Conservation (phyloP, 805 yeast genomes). For the Kluyveromyces wickerhamii region DNA sequence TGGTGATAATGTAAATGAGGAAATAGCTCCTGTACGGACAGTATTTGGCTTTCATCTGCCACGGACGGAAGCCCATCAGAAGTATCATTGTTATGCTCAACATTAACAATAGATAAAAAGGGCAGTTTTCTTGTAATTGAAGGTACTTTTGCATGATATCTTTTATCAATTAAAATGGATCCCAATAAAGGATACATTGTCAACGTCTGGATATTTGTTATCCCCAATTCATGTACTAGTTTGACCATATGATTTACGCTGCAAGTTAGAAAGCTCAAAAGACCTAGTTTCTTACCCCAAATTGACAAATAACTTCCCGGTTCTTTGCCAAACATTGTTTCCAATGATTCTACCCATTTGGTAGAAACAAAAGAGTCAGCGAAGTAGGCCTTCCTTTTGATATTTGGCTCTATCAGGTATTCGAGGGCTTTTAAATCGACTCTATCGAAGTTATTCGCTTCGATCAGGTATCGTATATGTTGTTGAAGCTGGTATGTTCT, state of each 20-base stretch:
- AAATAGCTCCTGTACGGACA: conserved; percentile 47
- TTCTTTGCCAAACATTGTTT: conserved; percentile 50
- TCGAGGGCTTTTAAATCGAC: conserved; percentile 41
- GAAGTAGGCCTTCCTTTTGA: conserved; percentile 30
- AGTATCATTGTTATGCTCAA: neutral
- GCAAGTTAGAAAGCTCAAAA: conserved; percentile 45
- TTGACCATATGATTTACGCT: conserved; percentile 36
- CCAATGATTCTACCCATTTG: conserved; percentile 54
- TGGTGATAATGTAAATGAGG: conserved; percentile 49
- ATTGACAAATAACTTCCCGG: conserved; percentile 39
- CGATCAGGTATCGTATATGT: conserved; percentile 40
- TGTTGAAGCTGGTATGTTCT: conserved; percentile 42
- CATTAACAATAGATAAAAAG: conserved; percentile 30
- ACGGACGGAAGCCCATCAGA: conserved; percentile 4
- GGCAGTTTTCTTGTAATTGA: conserved; percentile 45
- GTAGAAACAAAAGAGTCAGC: conserved; percentile 46
- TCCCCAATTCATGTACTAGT: conserved; percentile 38
- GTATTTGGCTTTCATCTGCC: conserved; percentile 32
- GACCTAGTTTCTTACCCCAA: conserved; percentile 39
- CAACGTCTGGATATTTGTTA: conserved; percentile 37
- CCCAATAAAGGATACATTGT: conserved; percentile 47
- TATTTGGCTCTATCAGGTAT: conserved; percentile 30
- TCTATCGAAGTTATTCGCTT: conserved; percentile 38
- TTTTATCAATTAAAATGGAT: conserved; percentile 42
- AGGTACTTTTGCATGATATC: conserved; percentile 41